phyloP scores from a whole-genome alignment of 495 filamentous ascomycete genomes.

The Evernia prunastri region DNA sequence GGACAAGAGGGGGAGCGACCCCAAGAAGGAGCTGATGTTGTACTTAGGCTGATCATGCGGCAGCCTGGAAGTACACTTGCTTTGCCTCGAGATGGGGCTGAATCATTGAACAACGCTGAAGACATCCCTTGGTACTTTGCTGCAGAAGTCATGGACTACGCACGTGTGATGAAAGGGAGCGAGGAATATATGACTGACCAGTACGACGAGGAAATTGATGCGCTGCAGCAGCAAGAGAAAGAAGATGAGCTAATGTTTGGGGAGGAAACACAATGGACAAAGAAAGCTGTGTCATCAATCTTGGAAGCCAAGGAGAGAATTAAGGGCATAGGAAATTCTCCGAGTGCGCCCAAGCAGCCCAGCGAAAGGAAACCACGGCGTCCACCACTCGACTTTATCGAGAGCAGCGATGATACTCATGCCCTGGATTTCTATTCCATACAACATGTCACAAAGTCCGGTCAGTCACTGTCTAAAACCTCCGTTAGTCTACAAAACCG shows the following conservation, averaged over 20 bases:
- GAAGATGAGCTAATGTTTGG: slow-evolving; percentile 93
- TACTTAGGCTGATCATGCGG: slow-evolving; percentile 76
- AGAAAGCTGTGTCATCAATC: slow-evolving; percentile 68
- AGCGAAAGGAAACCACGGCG: slow-evolving; percentile 40
- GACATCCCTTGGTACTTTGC: slow-evolving; percentile 92
- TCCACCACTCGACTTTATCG: slow-evolving; percentile 44
- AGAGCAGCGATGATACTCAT: slow-evolving; percentile 33
- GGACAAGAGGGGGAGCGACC: slow-evolving; percentile 80
- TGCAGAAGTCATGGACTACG: slow-evolving; percentile 90
- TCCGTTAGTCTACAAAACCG: slow-evolving; percentile 14
- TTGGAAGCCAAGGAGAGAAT: slow-evolving; percentile 65
- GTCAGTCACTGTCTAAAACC: slow-evolving; percentile 34
- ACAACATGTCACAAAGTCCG: slow-evolving; percentile 42
- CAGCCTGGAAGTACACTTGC: slow-evolving; percentile 75
- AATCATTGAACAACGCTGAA: slow-evolving; percentile 57
- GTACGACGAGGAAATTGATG: slow-evolving; percentile 68
- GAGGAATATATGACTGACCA: slow-evolving; percentile 79
- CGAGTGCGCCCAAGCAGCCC: slow-evolving; percentile 47
- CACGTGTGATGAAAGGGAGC: slow-evolving; percentile 89
- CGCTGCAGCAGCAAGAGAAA: slow-evolving; percentile 65
- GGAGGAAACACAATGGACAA: slow-evolving; percentile 86
- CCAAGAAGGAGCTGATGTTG: slow-evolving; percentile 78
- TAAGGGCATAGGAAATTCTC: slow-evolving; percentile 65
- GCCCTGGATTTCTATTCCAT: slow-evolving; percentile 50
- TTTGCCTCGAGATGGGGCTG: slow-evolving; percentile 75